Evolutionary conservation across 2,329 filamentous ascomycete species (phyloP), one percentile per base, ranked within the genome.

Genomic region (Penicillium sclerotigenum): DNA sequence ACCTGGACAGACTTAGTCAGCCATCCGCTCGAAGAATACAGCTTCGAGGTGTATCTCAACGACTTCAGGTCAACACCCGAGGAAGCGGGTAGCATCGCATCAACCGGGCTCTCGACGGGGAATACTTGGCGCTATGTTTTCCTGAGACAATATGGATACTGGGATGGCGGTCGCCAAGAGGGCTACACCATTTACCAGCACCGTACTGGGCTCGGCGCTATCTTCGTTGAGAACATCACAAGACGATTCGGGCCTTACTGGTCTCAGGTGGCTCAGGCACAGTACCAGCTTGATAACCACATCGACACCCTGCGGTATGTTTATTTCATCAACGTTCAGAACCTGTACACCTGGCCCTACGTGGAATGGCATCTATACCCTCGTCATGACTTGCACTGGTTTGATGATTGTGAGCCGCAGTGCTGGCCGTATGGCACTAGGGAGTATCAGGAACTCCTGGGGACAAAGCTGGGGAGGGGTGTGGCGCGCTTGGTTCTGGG

Each of bases 401-500:
- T n/a, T 16, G 26, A 41, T 2, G 3, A 24, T 6, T 7, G 11
- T 13, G 6, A 5, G 14, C 9, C 14, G 6, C 16, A 38, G 16
- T 14, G 14, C 18, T 53, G 42, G 51, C 6, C 5, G 4, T 41
- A 47, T 2, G 51, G 24, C 22, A 40, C 51, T 10, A 13, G 16
- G 9, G 51, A 48, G 26, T 53, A 53, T 16, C 34, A 53, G 34
- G 51, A 53, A 18, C 26, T 53, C 0, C 13, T 53, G 7, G 51
- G 51, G 3, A 53, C 51, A 4, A 38, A 38, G 14, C 24, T 53
- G 20, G 51, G 42, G 13, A 40, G 43, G 34, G 41, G 31, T 1
- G 51, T 53, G 7, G 51, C 51, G 20, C 51, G 51, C 26, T 14
- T 53, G 20, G 36, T 53, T 18, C 42, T 53, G 3, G 28, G 42